A percentile compares a stretch with the other conserved stretches of the same genome.
Evolutionary conservation across 106 monocot species (phyloP).

Genomic region (Triglochin maritima): DNA sequence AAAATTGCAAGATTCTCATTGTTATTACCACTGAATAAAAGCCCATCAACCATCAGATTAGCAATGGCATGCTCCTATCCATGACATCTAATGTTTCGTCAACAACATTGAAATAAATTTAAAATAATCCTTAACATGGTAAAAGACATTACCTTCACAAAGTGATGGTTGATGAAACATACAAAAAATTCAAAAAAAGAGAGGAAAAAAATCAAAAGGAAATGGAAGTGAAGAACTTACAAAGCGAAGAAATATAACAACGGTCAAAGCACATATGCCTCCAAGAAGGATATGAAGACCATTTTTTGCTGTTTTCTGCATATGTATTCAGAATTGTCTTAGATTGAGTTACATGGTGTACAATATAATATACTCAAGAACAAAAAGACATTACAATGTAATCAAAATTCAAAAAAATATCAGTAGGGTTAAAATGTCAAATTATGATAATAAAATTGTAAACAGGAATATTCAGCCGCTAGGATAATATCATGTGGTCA

Average conservation of each 20-base stretch:
- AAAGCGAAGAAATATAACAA: conserved; percentile 72
- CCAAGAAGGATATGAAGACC: conserved; percentile 83
- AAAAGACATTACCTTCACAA: too few relatives aligned
- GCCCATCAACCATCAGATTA: too few relatives aligned
- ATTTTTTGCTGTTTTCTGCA: conserved; percentile 68
- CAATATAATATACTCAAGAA: neutral
- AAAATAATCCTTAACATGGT: too few relatives aligned
- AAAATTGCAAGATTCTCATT: too few relatives aligned
- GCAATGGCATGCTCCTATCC: too few relatives aligned
- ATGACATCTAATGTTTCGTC: too few relatives aligned
- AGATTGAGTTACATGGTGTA: neutral
- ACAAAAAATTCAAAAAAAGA: neutral
- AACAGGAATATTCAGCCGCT: neutral
- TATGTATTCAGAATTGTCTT: neutral
- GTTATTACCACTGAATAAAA: too few relatives aligned
- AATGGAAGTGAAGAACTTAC: conserved; percentile 35
- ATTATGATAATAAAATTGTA: neutral
- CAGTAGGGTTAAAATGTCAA: neutral
- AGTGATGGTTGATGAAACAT: too few relatives aligned
- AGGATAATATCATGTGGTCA: too few relatives aligned
- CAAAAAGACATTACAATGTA: too few relatives aligned
- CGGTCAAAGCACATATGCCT: conserved; percentile 58
- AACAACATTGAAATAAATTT: too few relatives aligned
- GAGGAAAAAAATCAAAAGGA: neutral
- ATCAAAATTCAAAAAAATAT: too few relatives aligned